Conservation (phyloP, 1,284 basidiomycete species). For the Ceraceosorus guamensis region DNA sequence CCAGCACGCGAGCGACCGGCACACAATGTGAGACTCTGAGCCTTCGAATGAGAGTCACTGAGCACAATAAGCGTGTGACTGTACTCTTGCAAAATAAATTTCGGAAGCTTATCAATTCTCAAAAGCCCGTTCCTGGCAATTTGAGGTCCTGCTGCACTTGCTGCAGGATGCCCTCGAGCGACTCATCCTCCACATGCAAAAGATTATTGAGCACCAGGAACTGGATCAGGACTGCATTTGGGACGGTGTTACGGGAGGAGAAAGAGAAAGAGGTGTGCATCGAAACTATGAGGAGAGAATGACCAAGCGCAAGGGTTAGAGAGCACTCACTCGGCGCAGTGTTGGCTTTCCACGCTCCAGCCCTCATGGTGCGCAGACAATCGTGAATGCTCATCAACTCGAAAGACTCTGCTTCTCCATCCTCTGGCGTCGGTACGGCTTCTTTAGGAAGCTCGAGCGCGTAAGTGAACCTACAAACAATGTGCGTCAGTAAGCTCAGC, state of each 20-base stretch:
- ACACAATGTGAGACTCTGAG: too few species aligned
- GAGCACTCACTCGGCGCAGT: conserved; percentile 62
- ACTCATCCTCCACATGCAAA: conserved; percentile 55
- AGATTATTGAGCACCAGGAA: conserved; percentile 71
- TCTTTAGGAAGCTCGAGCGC: conserved; percentile 31
- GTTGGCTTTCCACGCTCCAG: conserved; percentile 74
- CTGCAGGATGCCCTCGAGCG: too few species aligned
- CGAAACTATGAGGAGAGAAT: not conserved
- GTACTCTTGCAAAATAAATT: too few species aligned
- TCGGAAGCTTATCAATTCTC: too few species aligned
- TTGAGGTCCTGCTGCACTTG: too few species aligned
- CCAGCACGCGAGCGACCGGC: too few species aligned
- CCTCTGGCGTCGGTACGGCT: conserved; percentile 65
- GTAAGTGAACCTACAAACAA: conserved; percentile 49
- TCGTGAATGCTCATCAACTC: conserved; percentile 51
- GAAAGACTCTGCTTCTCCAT: conserved; percentile 89
- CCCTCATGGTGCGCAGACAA: conserved; percentile 31
- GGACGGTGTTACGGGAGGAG: not conserved
- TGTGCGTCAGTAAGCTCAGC: too few species aligned
- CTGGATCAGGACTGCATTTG: conserved; percentile 62
- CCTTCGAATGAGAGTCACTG: too few species aligned
- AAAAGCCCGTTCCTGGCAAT: too few species aligned
- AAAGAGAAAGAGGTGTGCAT: not conserved
- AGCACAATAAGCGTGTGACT: too few species aligned
- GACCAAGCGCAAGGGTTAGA: too few species aligned